Base-by-base conservation (phyloP, 1,284 basidiomycete genomes). In the Trichosporon sp. region DNA sequence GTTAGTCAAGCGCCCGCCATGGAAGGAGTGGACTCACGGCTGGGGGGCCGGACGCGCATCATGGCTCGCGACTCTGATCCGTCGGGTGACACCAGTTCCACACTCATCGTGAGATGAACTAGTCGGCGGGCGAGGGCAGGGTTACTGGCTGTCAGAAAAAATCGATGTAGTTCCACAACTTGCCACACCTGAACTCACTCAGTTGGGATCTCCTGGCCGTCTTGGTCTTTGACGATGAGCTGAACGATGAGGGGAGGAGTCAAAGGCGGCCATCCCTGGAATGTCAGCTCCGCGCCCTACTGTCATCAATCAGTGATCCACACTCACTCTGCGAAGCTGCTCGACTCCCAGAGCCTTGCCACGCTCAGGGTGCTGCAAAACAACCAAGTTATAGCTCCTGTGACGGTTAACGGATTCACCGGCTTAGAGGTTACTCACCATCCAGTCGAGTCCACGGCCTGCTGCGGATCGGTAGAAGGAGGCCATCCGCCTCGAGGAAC, bases 191-290 rank as follows among this genome's bases (percentile, higher is more conserved):
- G 3, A 2, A 67, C 70, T 58, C 32, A 72, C 71, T 72, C 71
- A 2, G 71, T 72, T 1, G 69, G 67, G 5, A 72, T 58, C 23
- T 60, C 56, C 2, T 68, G 42, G 5, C 71, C 71, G 8, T 70
- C 69, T 21, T 69, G 58, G 62, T 72, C 69, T 35, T 42, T 66
- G 5, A 72, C 71, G 15, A 67, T 34, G n/a, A 72, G 60, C 38
- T 72, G 71, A 1, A 72, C 65, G 29, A 72, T 72, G 12, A 72
- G 64, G 0, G 71, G 71, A 1, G 71, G 71, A 0, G 71, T 72
- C 31, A 72, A 35, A 5, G 71, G 65, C 6, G 71, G 71, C 71
- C 71, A 72, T n/a, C 71, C 71, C 71, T 72, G 23, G 3, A n/a
- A 15, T 2, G 31, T 62, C 51, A 44, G 35, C 32, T 25, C 15